Conservation (phyloP, 1,284 basidiomycete genomes). For the Ceratobasidium papillatum region DNA sequence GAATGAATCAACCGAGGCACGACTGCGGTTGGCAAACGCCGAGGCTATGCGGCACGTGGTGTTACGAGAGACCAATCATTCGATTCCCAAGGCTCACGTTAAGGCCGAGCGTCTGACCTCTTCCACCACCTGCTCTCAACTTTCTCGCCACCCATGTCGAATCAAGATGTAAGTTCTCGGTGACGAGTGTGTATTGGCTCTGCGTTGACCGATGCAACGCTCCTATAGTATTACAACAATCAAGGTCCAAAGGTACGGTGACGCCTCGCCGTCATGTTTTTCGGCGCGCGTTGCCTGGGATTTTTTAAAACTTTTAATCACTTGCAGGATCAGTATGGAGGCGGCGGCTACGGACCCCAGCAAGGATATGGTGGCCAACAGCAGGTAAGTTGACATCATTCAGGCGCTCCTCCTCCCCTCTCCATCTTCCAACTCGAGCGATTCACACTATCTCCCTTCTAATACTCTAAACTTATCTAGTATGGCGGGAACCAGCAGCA, state of each 20-base stretch:
- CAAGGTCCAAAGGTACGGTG: constrained; percentile 12
- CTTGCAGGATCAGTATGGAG: constrained; percentile 1
- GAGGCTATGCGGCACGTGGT: constrained; percentile 25
- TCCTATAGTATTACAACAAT: constrained; percentile 27
- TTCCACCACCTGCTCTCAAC: constrained; percentile 2
- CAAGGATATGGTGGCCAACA: neutral
- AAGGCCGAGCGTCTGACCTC: neutral
- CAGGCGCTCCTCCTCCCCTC: no score
- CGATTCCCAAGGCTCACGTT: constrained; percentile 37
- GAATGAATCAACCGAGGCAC: constrained; percentile 10
- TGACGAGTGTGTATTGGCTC: neutral
- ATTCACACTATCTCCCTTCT: no score
- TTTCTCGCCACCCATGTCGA: constrained; percentile 18
- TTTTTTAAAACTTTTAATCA: no score
- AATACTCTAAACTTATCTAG: neutral
- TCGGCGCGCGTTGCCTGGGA: neutral
- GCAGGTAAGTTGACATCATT: neutral
- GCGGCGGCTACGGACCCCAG: constrained; percentile 5
- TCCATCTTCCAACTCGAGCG: no score
- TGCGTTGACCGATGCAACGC: neutral
- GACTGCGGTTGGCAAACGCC: constrained; percentile 20
- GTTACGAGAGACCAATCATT: constrained; percentile 25
- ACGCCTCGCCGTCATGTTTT: neutral
- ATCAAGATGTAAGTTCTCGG: constrained; percentile 21
- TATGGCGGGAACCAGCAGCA: neutral